A percentile compares a stretch with the other conserved stretches of the same genome.
These are phyloP conservation scores for Linum usitatissimum DNA, from an alignment of 345 rosid genomes.

Conservation along the genomic window DNA sequence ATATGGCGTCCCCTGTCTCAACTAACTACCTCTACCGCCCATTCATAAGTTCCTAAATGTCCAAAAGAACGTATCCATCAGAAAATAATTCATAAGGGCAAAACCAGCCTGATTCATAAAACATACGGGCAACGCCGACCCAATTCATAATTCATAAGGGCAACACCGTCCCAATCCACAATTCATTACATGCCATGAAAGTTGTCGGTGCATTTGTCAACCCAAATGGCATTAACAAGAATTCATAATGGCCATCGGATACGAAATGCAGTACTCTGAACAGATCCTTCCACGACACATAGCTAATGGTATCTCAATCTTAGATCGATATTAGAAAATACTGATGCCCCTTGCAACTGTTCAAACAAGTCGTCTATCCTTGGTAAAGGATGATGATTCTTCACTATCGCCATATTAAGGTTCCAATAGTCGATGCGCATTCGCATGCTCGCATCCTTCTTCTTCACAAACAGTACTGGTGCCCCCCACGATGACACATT, in stretches of 20 bases:
- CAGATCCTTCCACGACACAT: not conserved
- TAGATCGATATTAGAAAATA: not conserved
- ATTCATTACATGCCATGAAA: slow-evolving; percentile 1
- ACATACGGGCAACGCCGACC: too few species aligned
- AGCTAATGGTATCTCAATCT: slow-evolving; percentile 1
- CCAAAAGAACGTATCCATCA: too few species aligned
- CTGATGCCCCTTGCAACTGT: not conserved
- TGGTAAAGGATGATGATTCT: not conserved
- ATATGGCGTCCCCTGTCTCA: too few species aligned
- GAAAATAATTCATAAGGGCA: too few species aligned
- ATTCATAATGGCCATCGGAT: slow-evolving; percentile 3
- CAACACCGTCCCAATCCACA: too few species aligned
- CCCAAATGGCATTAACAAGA: slow-evolving; percentile 1
- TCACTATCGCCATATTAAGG: not conserved
- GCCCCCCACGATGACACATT: not conserved
- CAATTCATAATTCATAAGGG: too few species aligned
- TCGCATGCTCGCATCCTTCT: not conserved
- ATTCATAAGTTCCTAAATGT: too few species aligned
- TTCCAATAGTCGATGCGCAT: not conserved
- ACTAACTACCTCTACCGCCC: too few species aligned
- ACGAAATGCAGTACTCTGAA: not conserved
- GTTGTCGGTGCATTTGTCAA: not conserved
- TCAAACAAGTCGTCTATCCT: not conserved
- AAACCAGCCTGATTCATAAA: too few species aligned
- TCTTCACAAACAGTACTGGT: not conserved